Evolutionary conservation across 78 protist species (phyloP).

Genomic region (Dictyostelium purpureum): DNA sequence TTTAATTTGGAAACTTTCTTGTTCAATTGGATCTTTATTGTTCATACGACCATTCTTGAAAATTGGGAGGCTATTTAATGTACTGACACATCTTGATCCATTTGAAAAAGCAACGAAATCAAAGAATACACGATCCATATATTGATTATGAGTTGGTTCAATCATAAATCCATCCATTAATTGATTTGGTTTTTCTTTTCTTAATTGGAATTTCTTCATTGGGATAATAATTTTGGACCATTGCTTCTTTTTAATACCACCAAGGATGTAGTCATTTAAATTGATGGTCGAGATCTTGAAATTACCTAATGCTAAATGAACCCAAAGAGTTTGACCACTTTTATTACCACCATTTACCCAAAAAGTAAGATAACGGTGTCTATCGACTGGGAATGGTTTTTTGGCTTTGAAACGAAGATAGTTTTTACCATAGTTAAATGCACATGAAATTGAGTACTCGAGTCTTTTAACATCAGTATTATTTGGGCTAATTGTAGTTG

Average conservation of each 20-base stretch:
- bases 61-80: not conserved
- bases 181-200: not conserved
- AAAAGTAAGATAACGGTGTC: not conserved
- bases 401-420: not conserved
- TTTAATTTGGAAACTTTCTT: not conserved
- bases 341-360: conserved; percentile 15
- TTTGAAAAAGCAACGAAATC: conserved; percentile 6
- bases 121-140: conserved; percentile 2
- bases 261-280: not conserved
- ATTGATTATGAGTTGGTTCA: not conserved
- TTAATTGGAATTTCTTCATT: not conserved
- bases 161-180: conserved; percentile 12
- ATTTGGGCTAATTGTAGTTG: too few relatives aligned
- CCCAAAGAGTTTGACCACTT: conserved; percentile 4
- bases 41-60: not conserved
- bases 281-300: not conserved
- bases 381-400: not conserved
- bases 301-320: not conserved
- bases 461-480: too few relatives aligned
- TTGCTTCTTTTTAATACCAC: not conserved
- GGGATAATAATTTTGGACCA: not conserved
- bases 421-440: not conserved
- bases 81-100: conserved; percentile 5
- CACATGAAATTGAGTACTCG: not conserved
- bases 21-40: too few relatives aligned